Conservation (phyloP, 2,329 filamentous ascomycete genomes). For the Phaeosphaeria sp. region DNA sequence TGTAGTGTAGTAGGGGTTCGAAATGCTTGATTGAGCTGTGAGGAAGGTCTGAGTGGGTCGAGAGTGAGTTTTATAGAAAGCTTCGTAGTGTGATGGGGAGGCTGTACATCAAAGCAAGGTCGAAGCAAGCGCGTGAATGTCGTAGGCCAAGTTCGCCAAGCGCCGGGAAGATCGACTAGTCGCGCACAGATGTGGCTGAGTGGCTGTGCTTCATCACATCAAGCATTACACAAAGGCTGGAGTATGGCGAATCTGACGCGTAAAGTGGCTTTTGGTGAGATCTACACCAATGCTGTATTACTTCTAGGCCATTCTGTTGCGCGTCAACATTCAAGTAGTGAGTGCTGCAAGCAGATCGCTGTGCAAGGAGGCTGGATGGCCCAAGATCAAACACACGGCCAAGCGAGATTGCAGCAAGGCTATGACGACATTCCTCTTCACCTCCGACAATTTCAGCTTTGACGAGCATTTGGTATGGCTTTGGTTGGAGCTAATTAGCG, state of each 20-base stretch:
- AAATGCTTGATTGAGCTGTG: conserved; percentile 9
- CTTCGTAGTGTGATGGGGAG: conserved; percentile 8
- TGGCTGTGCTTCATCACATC: not conserved
- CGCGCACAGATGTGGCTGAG: not conserved
- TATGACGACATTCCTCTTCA: not conserved
- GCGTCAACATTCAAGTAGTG: not conserved
- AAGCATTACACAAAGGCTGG: not conserved
- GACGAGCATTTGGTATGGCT: not conserved
- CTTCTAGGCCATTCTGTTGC: not conserved
- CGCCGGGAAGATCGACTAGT: not conserved
- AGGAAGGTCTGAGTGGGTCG: conserved; percentile 1
- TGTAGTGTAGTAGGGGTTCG: not conserved
- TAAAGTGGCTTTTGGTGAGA: not conserved
- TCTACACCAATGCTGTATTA: not conserved
- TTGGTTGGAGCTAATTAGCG: not conserved
- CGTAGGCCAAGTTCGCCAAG: conserved; percentile 16
- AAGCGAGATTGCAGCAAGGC: not conserved
- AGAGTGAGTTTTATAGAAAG: conserved; percentile 22
- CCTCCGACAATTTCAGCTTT: not conserved
- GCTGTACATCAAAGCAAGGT: conserved; percentile 21
- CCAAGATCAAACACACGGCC: not conserved
- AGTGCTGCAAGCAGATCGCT: not conserved
- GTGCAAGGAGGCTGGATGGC: not conserved
- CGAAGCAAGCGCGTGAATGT: conserved; percentile 14
- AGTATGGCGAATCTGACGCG: not conserved